Evolutionary conservation across 2,329 filamentous ascomycete species (phyloP), one percentile per base, ranked within the genome.

Genomic region (Verticillium dahliae): DNA sequence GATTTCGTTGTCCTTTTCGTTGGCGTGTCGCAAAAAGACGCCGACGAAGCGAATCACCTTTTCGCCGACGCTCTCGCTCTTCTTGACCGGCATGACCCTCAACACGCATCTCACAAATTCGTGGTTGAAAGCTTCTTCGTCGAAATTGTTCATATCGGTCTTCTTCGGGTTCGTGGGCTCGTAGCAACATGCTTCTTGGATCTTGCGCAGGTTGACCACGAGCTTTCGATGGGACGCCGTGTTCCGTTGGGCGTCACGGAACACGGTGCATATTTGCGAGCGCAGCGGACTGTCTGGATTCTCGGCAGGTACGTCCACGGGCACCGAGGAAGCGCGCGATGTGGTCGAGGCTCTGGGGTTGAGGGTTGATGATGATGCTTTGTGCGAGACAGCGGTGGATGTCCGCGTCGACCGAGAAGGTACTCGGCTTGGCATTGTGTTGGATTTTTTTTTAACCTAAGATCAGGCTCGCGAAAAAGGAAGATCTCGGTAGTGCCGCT

Each of bases 221-320:
- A 97, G 83, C 72, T 98, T 98, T 63, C 94, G 83, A 73, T 99
- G 95, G 1, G 91, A 91, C 1, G 93, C 92, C 0, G 90, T 96
- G 1, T 91, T 96, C 68, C 89, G 88, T 74, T 99, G 95, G 38
- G 94, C 92, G 73, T 93, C 90, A 66, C 84, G 83, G 71, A 93
- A 93, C 57, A 92, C 82, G 60, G 82, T 76, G 71, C 88, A 90
- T 59, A 97, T 82, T 71, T 90, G 89, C 39, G 82, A 83, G 69
- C 93, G 90, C 67, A 97, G 78, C 15, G 83, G 84, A 62, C 85
- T 92, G 56, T 86, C 81, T 60, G 86, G 84, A 3, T 87, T 84
- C 71, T 97, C 92, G 69, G 89, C 84, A 45, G 90, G 89, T n/a
- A 90, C 74, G 52, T 84, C 78, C 66, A 75, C 27, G 65, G 72